Percentiles rank a stretch among this genome's conserved stretches.
These are phyloP conservation scores for Neurospora sp. DNA, from an alignment of 495 filamentous ascomycete genomes.

Conservation along the genomic window DNA sequence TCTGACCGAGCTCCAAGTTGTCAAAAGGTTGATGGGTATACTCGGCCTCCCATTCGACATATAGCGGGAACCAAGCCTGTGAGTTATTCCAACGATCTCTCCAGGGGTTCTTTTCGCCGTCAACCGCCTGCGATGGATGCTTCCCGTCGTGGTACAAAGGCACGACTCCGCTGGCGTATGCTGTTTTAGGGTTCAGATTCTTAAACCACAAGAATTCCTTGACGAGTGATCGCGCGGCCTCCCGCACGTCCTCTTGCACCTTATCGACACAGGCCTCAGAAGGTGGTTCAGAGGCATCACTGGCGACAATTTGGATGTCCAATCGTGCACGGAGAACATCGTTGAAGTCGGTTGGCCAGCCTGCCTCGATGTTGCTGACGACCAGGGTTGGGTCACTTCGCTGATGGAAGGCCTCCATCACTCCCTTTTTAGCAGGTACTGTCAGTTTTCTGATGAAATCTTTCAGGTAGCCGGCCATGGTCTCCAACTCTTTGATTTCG, in stretches of 20 bases:
- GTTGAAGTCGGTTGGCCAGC: constrained; percentile 37
- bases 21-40: constrained; percentile 13
- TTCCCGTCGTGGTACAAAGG: neutral
- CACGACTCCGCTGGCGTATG: neutral
- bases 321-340: constrained; percentile 27
- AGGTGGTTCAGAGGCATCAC: neutral
- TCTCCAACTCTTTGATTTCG: neutral
- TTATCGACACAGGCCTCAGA: neutral
- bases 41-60: constrained; percentile 22
- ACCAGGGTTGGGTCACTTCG: constrained; percentile 37
- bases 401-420: constrained; percentile 18
- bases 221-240: neutral
- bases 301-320: constrained; percentile 12
- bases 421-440: constrained; percentile 6
- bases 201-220: neutral
- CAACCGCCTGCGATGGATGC: neutral
- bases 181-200: neutral
- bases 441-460: neutral
- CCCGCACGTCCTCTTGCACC: neutral
- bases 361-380: constrained; percentile 30
- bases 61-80: constrained; percentile 37
- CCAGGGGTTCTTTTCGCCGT: constrained; percentile 8
- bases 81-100: constrained; percentile 30
- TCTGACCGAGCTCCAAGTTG: neutral
- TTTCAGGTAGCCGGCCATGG: neutral